Percentiles rank a stretch among this genome's conserved stretches.
These are phyloP conservation scores for Aquanectria penicillioides DNA, from an alignment of 2,329 filamentous ascomycete genomes.

Conservation along the genomic window DNA sequence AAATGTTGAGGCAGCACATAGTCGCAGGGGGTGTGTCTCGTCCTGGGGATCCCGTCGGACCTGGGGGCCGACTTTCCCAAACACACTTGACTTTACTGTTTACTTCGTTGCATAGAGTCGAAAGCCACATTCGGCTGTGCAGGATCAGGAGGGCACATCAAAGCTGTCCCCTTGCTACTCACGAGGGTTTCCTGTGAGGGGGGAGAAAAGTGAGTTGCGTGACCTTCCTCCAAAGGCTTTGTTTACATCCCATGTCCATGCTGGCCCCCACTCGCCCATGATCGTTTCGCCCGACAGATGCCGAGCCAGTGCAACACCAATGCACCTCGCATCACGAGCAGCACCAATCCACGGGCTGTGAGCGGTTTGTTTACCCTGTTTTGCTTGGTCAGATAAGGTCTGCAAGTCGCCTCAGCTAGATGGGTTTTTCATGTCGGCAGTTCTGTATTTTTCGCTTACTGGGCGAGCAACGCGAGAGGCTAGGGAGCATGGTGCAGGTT, in stretches of 20 bases:
- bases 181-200: background rate
- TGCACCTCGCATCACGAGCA: slow-evolving; percentile 5
- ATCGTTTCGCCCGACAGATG: slow-evolving; percentile 9
- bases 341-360: slow-evolving; percentile 9
- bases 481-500: background rate
- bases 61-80: too few relatives aligned
- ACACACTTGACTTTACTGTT: too few relatives aligned
- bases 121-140: too few relatives aligned
- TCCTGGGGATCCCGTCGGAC: too few relatives aligned
- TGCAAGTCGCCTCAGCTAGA: slow-evolving; percentile 15
- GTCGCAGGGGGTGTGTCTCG: too few relatives aligned
- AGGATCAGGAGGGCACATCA: too few relatives aligned
- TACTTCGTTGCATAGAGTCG: background rate
- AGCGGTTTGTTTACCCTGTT: slow-evolving; percentile 17
- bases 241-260: slow-evolving; percentile 19
- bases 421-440: slow-evolving; percentile 9
- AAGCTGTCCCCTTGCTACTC: background rate
- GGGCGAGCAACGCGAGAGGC: background rate
- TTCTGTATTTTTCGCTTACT: background rate
- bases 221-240: slow-evolving; percentile 1
- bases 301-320: slow-evolving; percentile 15
- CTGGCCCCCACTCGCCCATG: slow-evolving; percentile 4
- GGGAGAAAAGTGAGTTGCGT: background rate
- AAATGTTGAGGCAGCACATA: too few relatives aligned
- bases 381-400: background rate